Evolutionary conservation across 345 rosid genomes (phyloP).

Genomic region (Gossypium rotundifolium): DNA sequence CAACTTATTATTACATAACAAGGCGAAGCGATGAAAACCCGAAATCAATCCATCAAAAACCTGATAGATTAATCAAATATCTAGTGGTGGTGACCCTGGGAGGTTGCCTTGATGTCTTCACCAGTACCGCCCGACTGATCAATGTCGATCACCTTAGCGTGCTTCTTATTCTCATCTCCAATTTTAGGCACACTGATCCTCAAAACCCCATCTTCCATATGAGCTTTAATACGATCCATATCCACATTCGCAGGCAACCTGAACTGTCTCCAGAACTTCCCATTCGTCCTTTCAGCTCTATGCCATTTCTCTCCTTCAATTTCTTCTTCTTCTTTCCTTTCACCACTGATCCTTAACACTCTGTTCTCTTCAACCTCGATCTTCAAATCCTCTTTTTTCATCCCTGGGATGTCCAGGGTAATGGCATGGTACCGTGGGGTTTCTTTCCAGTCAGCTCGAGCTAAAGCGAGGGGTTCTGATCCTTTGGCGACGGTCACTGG

Average conservation of each 20-base stretch:
- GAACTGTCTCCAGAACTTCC: neutral
- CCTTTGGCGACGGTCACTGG: neutral
- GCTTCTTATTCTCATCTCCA: neutral
- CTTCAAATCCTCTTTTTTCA: neutral
- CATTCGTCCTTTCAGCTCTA: neutral
- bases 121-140: neutral
- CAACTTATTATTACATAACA: neutral
- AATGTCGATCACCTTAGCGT: neutral
- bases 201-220: neutral
- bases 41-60: neutral
- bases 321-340: neutral
- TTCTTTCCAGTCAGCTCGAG: neutral
- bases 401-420: neutral
- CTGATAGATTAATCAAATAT: too few species aligned
- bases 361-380: neutral
- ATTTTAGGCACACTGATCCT: neutral
- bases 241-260: neutral
- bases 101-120: neutral
- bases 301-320: slow-evolving; percentile 1
- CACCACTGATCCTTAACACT: neutral
- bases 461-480: neutral
- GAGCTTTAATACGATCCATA: neutral
- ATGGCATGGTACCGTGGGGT: neutral
- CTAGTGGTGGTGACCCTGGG: neutral
- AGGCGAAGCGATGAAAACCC: too few species aligned